phyloP scores from a whole-genome alignment of 2,329 filamentous ascomycete genomes.

The Xylaria sp. region DNA sequence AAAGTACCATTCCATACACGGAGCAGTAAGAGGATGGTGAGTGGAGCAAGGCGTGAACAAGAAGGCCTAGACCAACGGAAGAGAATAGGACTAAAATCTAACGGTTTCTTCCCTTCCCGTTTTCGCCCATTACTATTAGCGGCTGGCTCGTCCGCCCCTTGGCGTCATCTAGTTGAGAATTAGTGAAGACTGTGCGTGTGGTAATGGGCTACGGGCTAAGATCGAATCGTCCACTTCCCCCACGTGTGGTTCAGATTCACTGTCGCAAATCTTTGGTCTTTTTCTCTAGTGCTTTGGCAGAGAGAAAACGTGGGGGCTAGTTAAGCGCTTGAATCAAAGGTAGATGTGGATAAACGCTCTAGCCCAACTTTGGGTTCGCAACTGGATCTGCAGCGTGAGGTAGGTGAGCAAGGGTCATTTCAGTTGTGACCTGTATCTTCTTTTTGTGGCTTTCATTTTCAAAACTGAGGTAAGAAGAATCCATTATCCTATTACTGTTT shows the following conservation, averaged over 20 bases:
- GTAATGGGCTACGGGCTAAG: background rate
- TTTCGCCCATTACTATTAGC: background rate
- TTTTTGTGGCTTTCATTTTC: background rate
- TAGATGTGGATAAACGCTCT: background rate
- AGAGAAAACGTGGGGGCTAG: no score
- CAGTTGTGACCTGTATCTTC: background rate
- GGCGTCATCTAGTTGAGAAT: background rate
- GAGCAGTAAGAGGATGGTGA: background rate
- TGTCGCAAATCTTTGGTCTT: no score
- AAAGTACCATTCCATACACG: background rate
- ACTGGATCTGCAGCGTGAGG: background rate
- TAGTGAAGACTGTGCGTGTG: background rate
- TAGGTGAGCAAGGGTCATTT: background rate
- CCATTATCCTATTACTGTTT: background rate
- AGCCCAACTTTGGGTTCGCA: background rate
- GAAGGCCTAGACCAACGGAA: background rate
- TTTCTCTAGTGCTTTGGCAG: no score
- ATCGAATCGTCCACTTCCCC: no score
- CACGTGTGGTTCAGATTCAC: background rate
- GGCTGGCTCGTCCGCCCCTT: background rate
- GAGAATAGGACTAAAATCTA: background rate
- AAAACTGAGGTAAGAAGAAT: background rate
- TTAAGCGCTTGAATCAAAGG: no score
- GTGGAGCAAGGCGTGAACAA: background rate
- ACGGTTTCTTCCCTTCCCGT: background rate